Conservation (phyloP, 2,329 filamentous ascomycete genomes). For the Paecilomyces dactylethromorphus region DNA sequence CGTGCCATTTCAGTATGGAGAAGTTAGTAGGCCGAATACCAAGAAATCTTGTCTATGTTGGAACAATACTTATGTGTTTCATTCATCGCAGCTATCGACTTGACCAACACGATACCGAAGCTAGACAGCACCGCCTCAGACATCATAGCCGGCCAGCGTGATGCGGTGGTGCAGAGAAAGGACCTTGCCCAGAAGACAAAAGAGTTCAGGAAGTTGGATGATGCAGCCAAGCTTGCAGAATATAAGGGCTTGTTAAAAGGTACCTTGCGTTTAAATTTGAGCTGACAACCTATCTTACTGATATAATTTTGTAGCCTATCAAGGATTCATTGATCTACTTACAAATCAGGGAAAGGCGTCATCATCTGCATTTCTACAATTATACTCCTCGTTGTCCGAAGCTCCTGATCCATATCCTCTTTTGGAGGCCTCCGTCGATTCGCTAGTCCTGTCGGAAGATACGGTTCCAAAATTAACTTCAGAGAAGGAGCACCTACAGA, state of each 20-base stretch:
- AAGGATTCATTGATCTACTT: conserved; percentile 92
- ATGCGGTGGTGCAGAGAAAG: conserved; percentile 92
- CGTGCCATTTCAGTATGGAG: conserved; percentile 93
- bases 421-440: conserved; percentile 92
- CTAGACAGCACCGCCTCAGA: conserved; percentile 94
- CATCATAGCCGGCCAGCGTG: conserved; percentile 85
- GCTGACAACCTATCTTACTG: not conserved
- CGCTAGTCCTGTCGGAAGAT: conserved; percentile 85
- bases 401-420: conserved; percentile 94
- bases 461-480: conserved; percentile 81
- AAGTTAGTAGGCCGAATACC: conserved; percentile 50
- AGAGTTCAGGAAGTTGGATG: conserved; percentile 90
- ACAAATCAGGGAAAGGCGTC: conserved; percentile 94
- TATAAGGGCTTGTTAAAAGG: conserved; percentile 86
- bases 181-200: conserved; percentile 99
- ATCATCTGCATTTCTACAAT: conserved; percentile 84
- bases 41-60: conserved; percentile 1
- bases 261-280: conserved; percentile 28
- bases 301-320: conserved; percentile 61
- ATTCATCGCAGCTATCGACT: conserved; percentile 64
- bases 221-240: conserved; percentile 76
- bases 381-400: conserved; percentile 90
- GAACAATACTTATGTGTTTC: not conserved
- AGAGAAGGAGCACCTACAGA: conserved; percentile 83
- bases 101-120: conserved; percentile 73